Conservation (phyloP, 2,329 filamentous ascomycete species). For the Triangularia setosa region DNA sequence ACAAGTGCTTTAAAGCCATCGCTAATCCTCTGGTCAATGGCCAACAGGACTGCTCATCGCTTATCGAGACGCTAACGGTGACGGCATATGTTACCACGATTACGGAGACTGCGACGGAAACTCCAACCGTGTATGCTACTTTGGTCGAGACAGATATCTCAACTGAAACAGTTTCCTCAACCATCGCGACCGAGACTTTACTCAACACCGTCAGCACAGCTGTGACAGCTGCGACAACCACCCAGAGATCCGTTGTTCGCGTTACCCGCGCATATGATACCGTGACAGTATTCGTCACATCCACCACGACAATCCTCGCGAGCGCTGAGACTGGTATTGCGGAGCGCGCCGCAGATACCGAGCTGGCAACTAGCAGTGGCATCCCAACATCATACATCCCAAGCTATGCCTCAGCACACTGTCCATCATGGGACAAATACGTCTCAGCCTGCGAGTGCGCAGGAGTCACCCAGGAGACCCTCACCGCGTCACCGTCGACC, state of each 20-base stretch:
- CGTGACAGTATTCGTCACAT: background rate
- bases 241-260: background rate
- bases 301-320: background rate
- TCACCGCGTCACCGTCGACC: background rate
- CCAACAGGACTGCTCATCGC: background rate
- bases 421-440: background rate
- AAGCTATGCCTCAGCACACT: background rate
- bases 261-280: background rate
- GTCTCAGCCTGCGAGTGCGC: background rate
- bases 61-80: background rate
- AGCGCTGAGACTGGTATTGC: background rate
- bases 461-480: background rate
- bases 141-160: background rate
- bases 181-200: background rate
- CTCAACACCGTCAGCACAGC: background rate
- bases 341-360: background rate
- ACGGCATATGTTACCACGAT: background rate
- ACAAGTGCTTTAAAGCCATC: constrained; percentile 7
- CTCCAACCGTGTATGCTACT: constrained; percentile 2
- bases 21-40: background rate
- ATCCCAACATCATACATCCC: background rate
- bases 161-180: background rate
- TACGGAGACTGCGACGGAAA: background rate
- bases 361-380: background rate
- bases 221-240: background rate